phyloP scores from a whole-genome alignment of 495 filamentous ascomycete genomes.

The Penicillium crystallinum region DNA sequence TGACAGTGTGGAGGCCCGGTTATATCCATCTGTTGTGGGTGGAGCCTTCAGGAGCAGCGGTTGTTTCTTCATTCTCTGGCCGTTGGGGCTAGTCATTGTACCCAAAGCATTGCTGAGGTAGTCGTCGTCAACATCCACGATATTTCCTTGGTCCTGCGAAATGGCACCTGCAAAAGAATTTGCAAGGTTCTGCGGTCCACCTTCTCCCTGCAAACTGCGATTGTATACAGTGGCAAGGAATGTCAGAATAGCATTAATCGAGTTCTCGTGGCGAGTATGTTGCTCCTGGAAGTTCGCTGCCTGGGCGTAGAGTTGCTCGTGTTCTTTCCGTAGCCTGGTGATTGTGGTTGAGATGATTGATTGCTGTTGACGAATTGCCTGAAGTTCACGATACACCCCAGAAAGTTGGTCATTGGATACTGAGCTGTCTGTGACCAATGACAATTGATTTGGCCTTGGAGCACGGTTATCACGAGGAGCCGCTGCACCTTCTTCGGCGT shows the following conservation, averaged over 20 bases:
- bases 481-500: slow-evolving; percentile 43
- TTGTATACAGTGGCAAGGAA: slow-evolving; percentile 97
- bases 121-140: slow-evolving; percentile 72
- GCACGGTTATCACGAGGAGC: slow-evolving; percentile 33
- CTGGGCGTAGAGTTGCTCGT: slow-evolving; percentile 84
- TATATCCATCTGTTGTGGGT: slow-evolving; percentile 28
- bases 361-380: slow-evolving; percentile 78
- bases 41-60: slow-evolving; percentile 49
- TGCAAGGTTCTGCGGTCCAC: slow-evolving; percentile 58
- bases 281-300: slow-evolving; percentile 83
- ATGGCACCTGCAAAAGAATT: slow-evolving; percentile 69
- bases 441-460: slow-evolving; percentile 34
- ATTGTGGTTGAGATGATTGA: slow-evolving; percentile 76
- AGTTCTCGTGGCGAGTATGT: slow-evolving; percentile 94
- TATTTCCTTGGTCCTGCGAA: slow-evolving; percentile 58
- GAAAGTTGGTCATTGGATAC: slow-evolving; percentile 75
- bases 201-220: slow-evolving; percentile 61
- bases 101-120: slow-evolving; percentile 34
- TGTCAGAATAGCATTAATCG: slow-evolving; percentile 94
- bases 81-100: slow-evolving; percentile 32
- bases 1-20: slow-evolving; percentile 38
- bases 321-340: slow-evolving; percentile 70
- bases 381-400: slow-evolving; percentile 71
- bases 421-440: slow-evolving; percentile 35
- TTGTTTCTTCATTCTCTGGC: slow-evolving; percentile 45